Evolutionary conservation across 805 yeast genomes (phyloP).

Genomic region (Myxozyma sirexii): DNA sequence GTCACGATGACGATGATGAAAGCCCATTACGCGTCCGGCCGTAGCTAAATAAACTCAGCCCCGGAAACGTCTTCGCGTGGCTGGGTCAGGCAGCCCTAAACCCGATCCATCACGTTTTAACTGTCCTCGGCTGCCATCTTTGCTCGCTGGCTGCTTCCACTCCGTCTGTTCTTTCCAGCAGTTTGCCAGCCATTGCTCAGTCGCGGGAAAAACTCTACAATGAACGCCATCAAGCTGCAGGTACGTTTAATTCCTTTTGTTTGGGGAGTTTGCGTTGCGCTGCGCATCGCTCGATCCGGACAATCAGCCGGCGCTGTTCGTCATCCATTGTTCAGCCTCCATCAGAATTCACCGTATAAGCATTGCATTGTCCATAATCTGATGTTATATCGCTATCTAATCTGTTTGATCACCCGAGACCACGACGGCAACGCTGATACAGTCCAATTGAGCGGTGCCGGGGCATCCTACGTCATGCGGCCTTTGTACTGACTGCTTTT

Average conservation of each 20-base stretch:
- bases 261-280: neutral
- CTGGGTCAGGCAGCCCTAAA: too few relatives aligned
- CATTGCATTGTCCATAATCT: too few relatives aligned
- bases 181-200: neutral
- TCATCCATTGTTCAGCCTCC: too few relatives aligned
- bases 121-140: neutral
- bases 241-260: conserved; percentile 42
- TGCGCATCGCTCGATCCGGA: neutral
- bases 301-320: too few relatives aligned
- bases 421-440: too few relatives aligned
- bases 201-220: conserved; percentile 32
- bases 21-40: too few relatives aligned
- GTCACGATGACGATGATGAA: too few relatives aligned
- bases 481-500: conserved; percentile 15
- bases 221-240: conserved; percentile 69
- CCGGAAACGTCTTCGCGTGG: too few relatives aligned
- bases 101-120: neutral
- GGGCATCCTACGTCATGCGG: neutral
- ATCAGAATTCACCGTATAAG: too few relatives aligned
- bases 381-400: too few relatives aligned
- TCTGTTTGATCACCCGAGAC: too few relatives aligned
- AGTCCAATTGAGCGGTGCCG: neutral
- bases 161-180: neutral
- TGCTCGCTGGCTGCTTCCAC: neutral
- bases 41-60: too few relatives aligned